Evolutionary conservation across 1,284 basidiomycete species (phyloP).

Genomic region (Crucibulum cyathiforme): DNA sequence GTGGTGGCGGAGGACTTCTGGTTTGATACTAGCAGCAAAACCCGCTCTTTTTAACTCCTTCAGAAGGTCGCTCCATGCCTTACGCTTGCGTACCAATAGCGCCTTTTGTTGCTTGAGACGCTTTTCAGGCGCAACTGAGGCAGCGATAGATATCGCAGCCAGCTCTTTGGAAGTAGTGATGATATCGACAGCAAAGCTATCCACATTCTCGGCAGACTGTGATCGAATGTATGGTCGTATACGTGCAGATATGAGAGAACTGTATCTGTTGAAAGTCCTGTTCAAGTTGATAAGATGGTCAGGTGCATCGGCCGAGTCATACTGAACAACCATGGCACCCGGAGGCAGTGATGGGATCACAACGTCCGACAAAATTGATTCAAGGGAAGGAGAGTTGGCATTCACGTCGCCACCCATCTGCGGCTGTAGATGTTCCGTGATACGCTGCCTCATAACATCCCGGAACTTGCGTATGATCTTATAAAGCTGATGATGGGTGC

Average conservation of each 20-base stretch:
- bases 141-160: constrained; percentile 57
- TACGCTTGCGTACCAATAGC: constrained; percentile 83
- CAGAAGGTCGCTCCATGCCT: constrained; percentile 90
- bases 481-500: constrained; percentile 92
- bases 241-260: constrained; percentile 44
- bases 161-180: constrained; percentile 74
- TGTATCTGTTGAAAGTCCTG: constrained; percentile 57
- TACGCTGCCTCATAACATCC: constrained; percentile 83
- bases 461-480: constrained; percentile 92
- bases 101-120: constrained; percentile 81
- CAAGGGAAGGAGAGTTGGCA: constrained; percentile 17
- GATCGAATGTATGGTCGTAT: constrained; percentile 51
- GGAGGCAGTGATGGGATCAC: neutral
- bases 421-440: constrained; percentile 49
- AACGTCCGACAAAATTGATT: neutral
- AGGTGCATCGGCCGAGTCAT: constrained; percentile 5
- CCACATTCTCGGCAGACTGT: constrained; percentile 49
- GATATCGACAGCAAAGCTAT: constrained; percentile 78
- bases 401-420: constrained; percentile 46
- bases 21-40: constrained; percentile 74
- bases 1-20: constrained; percentile 73
- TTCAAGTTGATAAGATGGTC: constrained; percentile 50
- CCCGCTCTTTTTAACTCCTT: constrained; percentile 89
- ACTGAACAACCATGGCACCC: constrained; percentile 9
- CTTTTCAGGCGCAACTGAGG: constrained; percentile 57